Conservation (phyloP, 2,329 filamentous ascomycete genomes). For the Ophioceras dolichostomum region DNA sequence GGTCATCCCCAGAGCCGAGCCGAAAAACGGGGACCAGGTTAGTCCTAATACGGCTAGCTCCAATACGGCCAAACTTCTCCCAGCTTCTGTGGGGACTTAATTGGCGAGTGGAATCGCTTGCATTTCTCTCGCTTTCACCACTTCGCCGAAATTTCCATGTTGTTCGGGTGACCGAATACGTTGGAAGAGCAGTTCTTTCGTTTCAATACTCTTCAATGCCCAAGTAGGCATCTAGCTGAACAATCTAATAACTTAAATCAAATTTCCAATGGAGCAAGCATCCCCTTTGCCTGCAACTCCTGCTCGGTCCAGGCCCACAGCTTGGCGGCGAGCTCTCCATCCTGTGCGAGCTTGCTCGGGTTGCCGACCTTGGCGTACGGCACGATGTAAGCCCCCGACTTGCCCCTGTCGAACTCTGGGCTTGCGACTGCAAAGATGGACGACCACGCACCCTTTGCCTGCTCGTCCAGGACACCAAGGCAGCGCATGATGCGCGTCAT, state of each 20-base stretch:
- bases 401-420: conserved; percentile 6
- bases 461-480: conserved; percentile 8
- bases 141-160: too few species aligned
- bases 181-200: too few species aligned
- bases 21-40: background rate
- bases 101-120: too few species aligned
- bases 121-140: too few species aligned
- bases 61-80: conserved; percentile 5
- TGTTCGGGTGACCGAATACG: too few species aligned
- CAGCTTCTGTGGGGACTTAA: conserved; percentile 10
- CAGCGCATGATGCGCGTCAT: conserved; percentile 8
- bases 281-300: background rate
- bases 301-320: conserved; percentile 7
- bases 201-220: too few species aligned
- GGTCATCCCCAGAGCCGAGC: background rate
- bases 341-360: conserved; percentile 1
- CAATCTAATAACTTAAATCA: too few species aligned
- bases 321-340: conserved; percentile 1
- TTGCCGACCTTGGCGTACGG: conserved; percentile 12
- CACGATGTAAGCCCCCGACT: conserved; percentile 11
- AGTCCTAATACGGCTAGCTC: conserved; percentile 2
- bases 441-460: conserved; percentile 10
- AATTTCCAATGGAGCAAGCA: background rate
- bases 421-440: conserved; percentile 12
- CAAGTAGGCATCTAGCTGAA: too few species aligned